Evolutionary conservation across 2,329 filamentous ascomycete genomes (phyloP).

Genomic region (Rutstroemia sp.): DNA sequence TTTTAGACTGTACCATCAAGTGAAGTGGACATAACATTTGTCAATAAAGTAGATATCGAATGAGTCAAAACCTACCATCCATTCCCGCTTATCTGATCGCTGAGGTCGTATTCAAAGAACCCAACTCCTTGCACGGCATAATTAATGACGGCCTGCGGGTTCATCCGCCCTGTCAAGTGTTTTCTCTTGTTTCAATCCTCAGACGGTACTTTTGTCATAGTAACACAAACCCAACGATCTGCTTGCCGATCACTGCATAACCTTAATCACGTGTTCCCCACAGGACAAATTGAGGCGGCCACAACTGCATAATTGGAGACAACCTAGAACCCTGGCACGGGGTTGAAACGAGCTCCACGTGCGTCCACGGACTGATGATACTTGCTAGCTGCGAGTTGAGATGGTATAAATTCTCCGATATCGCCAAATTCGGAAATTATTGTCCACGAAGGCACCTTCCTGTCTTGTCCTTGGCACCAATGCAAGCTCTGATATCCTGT

Average conservation of each 20-base stretch:
- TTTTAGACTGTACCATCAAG: conserved; percentile 28
- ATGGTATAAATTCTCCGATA: not conserved
- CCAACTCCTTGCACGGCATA: too few relatives aligned
- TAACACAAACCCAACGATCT: too few relatives aligned
- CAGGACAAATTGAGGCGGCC: not conserved
- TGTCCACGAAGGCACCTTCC: not conserved
- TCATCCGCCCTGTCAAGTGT: not conserved
- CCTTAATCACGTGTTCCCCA: not conserved
- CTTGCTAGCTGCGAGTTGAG: not conserved
- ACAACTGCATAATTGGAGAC: not conserved
- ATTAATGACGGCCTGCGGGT: too few relatives aligned
- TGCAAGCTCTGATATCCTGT: not conserved
- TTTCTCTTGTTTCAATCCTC: not conserved
- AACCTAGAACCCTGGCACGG: not conserved
- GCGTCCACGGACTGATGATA: not conserved
- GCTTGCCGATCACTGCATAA: too few relatives aligned
- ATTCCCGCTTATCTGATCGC: not conserved
- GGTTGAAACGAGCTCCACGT: not conserved
- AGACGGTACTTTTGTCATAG: too few relatives aligned
- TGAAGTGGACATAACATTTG: not conserved
- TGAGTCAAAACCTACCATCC: not conserved
- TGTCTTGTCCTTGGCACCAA: not conserved
- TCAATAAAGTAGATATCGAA: conserved; percentile 10
- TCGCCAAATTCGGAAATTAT: not conserved
- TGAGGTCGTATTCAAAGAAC: too few relatives aligned